Base-by-base conservation (phyloP, 208 protist species). In the Leishmania guyanensis region DNA sequence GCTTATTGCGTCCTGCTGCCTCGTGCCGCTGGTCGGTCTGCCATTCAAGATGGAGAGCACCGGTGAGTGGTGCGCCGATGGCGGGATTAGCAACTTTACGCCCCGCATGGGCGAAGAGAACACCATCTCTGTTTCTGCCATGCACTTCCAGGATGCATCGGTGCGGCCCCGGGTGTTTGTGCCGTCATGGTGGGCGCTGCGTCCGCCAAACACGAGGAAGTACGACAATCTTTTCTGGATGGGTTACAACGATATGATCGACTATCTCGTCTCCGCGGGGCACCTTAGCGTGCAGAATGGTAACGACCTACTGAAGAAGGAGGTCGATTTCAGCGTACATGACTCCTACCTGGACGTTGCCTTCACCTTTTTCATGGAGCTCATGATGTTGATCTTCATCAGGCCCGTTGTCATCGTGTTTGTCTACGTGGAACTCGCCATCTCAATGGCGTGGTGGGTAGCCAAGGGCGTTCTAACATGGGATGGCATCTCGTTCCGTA, bases 241-340 rank as follows among this genome's bases (percentile, higher is more conserved):
- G 75, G 94, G 94, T 14, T 96, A 97, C 81, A 95, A 93, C 54
- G 92, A 95, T 82, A 92, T 90, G 87, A 90, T 95, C 79, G 89
- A 94, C 77, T 90, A 84, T 70, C 85, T 97, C 16, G 88, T 94
- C 51, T 46, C 77, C 20, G 80, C 87, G 54, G 84, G 76, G 1
- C 75, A 85, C n/a, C 78, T 94, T 10, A 77, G 68, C 62, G 29
- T 68, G 53, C 39, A 80, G 12, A 62, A 85, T 33, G 87, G 88
- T 22, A 84, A 81, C 50, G 36, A 62, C 43, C 71, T 93, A 16
- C 78, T 93, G 51, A 90, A 85, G 64, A 85, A 86, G 56, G 85
- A 90, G 76, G 74, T 88, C 17, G 76, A 90, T 51, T 88, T 90
- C 77, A n/a, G 48, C 26, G 74, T 87, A 58, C 69, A 89, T n/a